Percentiles rank a stretch among this genome's conserved stretches.
Evolutionary conservation across 805 yeast genomes (phyloP).

Genomic region (Sugiyamaella qingdaonensis): DNA sequence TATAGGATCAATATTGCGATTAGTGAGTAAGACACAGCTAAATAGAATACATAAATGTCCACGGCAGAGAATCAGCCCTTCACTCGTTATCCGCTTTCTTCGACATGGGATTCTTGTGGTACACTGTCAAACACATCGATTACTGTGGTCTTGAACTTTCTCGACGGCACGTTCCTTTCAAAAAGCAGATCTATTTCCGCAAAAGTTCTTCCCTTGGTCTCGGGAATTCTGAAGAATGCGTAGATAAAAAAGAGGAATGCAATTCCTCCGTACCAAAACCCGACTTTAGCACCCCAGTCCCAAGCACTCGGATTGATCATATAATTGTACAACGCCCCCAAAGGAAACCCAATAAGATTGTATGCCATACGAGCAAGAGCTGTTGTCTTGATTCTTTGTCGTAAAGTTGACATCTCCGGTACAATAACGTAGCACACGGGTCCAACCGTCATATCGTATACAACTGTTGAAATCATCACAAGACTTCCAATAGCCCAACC

Average conservation of each 20-base stretch:
- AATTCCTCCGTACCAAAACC: constrained; percentile 42
- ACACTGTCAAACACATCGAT: constrained; percentile 15
- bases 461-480: constrained; percentile 29
- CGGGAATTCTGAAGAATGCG: constrained; percentile 53
- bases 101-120: no score
- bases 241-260: constrained; percentile 34
- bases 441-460: constrained; percentile 42
- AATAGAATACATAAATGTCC: no score
- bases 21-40: no score
- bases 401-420: constrained; percentile 40
- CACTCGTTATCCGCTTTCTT: no score
- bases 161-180: constrained; percentile 27
- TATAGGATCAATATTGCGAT: no score
- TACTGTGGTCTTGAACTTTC: constrained; percentile 21
- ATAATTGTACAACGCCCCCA: constrained; percentile 35
- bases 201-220: constrained; percentile 51
- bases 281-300: constrained; percentile 46
- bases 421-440: constrained; percentile 40
- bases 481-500: constrained; percentile 10
- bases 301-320: constrained; percentile 45
- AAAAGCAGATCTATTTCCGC: constrained; percentile 57
- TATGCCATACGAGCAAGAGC: constrained; percentile 37
- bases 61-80: no score
- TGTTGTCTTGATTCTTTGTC: constrained; percentile 40
- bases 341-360: constrained; percentile 18